These are phyloP conservation scores for Boletus barrowsii DNA, from an alignment of 768 basidiomycete genomes.

Conservation along the genomic window DNA sequence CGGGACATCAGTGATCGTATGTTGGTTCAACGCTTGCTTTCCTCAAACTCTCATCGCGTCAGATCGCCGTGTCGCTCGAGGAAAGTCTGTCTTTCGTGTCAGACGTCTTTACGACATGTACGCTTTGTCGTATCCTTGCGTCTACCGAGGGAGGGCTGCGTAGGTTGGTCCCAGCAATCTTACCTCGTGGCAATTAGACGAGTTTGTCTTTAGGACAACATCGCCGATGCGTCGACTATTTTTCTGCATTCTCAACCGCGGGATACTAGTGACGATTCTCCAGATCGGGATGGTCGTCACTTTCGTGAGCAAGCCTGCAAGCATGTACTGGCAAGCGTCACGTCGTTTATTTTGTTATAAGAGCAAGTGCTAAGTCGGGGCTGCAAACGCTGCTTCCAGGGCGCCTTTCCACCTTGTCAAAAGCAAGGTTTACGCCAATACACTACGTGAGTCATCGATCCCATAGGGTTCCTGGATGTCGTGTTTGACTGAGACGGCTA, in stretches of 20 bases:
- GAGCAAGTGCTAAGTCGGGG: background rate
- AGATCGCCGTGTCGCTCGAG: background rate
- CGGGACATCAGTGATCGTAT: background rate
- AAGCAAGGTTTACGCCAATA: constrained; percentile 2
- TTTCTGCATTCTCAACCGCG: background rate
- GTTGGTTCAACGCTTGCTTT: background rate
- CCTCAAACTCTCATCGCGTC: background rate
- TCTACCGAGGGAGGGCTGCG: background rate
- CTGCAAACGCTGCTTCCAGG: background rate
- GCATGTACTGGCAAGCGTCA: background rate
- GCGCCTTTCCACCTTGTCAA: background rate
- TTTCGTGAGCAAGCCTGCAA: background rate
- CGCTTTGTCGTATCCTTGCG: background rate
- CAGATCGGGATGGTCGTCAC: background rate
- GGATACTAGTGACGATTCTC: constrained; percentile 3
- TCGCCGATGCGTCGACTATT: background rate
- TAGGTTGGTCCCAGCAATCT: background rate
- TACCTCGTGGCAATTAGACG: background rate
- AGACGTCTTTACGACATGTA: constrained; percentile 3
- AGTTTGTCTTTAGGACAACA: background rate
- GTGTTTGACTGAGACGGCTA: background rate
- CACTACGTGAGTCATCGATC: background rate
- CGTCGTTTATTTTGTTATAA: background rate
- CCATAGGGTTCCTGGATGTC: background rate
- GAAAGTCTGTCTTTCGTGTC: background rate